Base-by-base conservation (phyloP, 2,329 filamentous ascomycete genomes). In the Penicillium crustosum region DNA sequence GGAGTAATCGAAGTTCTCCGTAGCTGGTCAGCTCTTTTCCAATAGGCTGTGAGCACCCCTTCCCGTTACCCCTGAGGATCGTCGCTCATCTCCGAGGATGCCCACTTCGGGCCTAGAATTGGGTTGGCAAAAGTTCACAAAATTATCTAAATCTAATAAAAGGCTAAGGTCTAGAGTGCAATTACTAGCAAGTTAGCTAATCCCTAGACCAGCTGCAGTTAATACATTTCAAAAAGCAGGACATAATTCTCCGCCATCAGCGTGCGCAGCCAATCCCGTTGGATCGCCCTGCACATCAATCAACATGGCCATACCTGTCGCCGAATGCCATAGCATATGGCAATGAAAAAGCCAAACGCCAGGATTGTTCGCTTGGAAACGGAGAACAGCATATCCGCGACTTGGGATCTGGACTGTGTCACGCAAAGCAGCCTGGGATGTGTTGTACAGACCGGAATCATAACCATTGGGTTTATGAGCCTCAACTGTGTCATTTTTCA, bases 361-460 rank as follows among this genome's bases (percentile, higher is more conserved):
- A 4, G 80, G 80, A 55, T 85, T 85, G 63, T 84, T 78, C 3
- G 82, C 80, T 15, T 71, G 70, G 71, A 86, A 86, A 2, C 84
- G 76, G 4, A 86, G 71, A 2, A 85, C 82, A 21, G 82, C 76
- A 65, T 85, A 79, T 2, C 82, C 81, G 23, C 82, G 78, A 5
- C 82, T 82, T 0, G 76, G 74, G 3, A 86, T 80, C 61, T 83
- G 78, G 12, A 85, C 68, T 0, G 79, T 83, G 61, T 86, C 84
- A 44, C 83, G 73, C 3, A 81, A 74, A 75, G 80, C 82, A 3
- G 70, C 71, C 4, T 56, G 63, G 13, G 68, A 62, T 15, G 69
- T 59, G 39, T 73, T 58, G 33, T 73, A 73, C 1, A 58, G 56
- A 56, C 8, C 72, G 75, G 36, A 74, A 75, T 5, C 67, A 51